Evolutionary conservation across 495 filamentous ascomycete species (phyloP), one percentile per base, ranked within the genome.

Genomic region (Bathelium albidoporum): DNA sequence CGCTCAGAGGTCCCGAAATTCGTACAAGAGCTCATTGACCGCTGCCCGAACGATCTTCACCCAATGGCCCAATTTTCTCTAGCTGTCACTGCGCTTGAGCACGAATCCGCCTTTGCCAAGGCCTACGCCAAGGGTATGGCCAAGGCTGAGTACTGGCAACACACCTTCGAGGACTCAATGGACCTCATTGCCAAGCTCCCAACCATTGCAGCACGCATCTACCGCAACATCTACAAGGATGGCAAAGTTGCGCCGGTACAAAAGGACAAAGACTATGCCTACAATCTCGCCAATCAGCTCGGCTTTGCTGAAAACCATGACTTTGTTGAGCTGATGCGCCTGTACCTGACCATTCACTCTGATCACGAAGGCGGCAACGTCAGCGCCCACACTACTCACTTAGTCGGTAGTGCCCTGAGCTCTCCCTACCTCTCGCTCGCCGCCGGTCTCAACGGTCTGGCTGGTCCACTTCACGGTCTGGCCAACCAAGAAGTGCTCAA

Each of bases 101-200:
- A 95, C 76, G 94, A 95, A 79, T 97, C 94, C 59, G 84, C 89
- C 61, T 98, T 98, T 78, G 85, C 95, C 71, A 96, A 95, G 81
- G 93, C 93, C 70, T 98, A 98, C 72, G 93, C 91, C 70, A 96
- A 94, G 84, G 94, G 94, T 74, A 88, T 98, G 73, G 92, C 90
- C 83, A 98, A 98, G 87, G 89, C 88, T 77, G 90, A 97, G 68
- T 98, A 98, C 89, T 98, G 94, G 94, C 85, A 84, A 78, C 90
- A 97, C 83, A 96, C 94, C 69, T 98, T 95, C 73, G 94, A 98
- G 85, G 94, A 98, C 81, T 95, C 92, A 63, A 97, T 98, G 94
- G 92, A 98, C 80, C 82, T 97, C 74, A 97, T 98, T 77, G 95
- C 94, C 76, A 98, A 97, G 87, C 89, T 98, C 68, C 94, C 94